Percentiles rank a stretch among this genome's conserved stretches.
These are phyloP conservation scores for Juglanconis sp. DNA, from an alignment of 2,329 filamentous ascomycete species.

Conservation along the genomic window DNA sequence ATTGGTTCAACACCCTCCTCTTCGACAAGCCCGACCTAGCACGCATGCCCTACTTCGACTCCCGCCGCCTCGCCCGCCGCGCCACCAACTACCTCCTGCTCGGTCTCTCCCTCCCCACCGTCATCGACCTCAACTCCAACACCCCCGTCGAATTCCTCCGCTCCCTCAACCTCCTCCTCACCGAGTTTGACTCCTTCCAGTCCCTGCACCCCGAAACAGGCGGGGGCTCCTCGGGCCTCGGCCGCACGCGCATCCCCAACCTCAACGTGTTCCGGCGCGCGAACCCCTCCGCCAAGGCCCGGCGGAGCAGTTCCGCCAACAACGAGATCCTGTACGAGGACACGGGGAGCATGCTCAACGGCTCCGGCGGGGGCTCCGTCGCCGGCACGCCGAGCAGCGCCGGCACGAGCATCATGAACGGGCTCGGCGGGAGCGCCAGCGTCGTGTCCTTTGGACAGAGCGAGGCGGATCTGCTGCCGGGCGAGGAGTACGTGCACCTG, in stretches of 20 bases:
- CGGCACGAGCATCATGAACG: slow-evolving; percentile 22
- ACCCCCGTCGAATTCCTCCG: slow-evolving; percentile 82
- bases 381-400: slow-evolving; percentile 2
- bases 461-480: slow-evolving; percentile 66
- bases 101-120: slow-evolving; percentile 83
- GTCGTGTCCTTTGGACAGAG: slow-evolving; percentile 58
- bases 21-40: slow-evolving; percentile 79
- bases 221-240: slow-evolving; percentile 63
- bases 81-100: slow-evolving; percentile 93
- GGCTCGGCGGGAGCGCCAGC: slow-evolving; percentile 34
- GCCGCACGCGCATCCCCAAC: slow-evolving; percentile 74
- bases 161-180: slow-evolving; percentile 77
- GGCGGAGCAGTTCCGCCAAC: slow-evolving; percentile 47
- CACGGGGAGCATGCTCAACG: slow-evolving; percentile 12
- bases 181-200: slow-evolving; percentile 93
- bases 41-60: slow-evolving; percentile 81
- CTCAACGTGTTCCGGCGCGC: slow-evolving; percentile 83
- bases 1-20: slow-evolving; percentile 97
- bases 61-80: slow-evolving; percentile 78
- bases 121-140: slow-evolving; percentile 81
- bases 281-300: slow-evolving; percentile 53
- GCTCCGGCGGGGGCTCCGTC: slow-evolving; percentile 25
- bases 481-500: slow-evolving; percentile 84
- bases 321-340: slow-evolving; percentile 34
- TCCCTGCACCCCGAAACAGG: slow-evolving; percentile 79